Base-by-base conservation (phyloP, 1,139 yeast species). In the Hansenula sp. region DNA sequence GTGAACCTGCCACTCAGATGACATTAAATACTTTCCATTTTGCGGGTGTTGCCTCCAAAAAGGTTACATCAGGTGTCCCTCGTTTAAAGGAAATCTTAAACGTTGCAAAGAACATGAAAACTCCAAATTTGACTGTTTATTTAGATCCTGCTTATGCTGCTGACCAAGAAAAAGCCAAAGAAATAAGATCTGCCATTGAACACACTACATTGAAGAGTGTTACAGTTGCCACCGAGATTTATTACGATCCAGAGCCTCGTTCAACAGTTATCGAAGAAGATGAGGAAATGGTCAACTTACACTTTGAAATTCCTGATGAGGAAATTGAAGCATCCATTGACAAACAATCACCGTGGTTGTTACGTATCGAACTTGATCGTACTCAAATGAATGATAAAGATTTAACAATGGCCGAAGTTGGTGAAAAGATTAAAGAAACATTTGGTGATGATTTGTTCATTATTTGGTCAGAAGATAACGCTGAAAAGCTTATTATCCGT, bases 1-100 rank as follows among this genome's bases (percentile, higher is more conserved):
- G 99, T 74, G 99, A 93, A 67, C 99, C 99, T 42, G 99, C 99
- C 25, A 93, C 99, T 25, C 99, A 93, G 70, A 93, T 93, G 99
- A 93, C 99, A 0, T 79, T 93, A 70, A 93, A 93, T 65, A 93
- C 99, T 57, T 94, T 94, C 96, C 99, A 94, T 76, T 94, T 91
- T 76, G 99, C 99, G 28, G 99, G 99, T 86, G 99, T 94, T 50
- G 93, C 98, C 34, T 91, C 98, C 11, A 94, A 93, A 83, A 94
- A 94, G 67, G 99, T 94, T 48, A 94, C 99, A 5, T 81, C 95
- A 58, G 99, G 99, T 80, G 99, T 94, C 63, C 99, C 99, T 54
- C 95, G 99, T 77, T 79, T 94, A 68, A 94, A 94, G 79, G 99
- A 94, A 75, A 94, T 94, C 79, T 79, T 94, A 67, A 93, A 93